Evolutionary conservation across 805 yeast genomes (phyloP), one percentile per base, ranked within the genome.

Genomic region (Cyberlindnera lachancei): DNA sequence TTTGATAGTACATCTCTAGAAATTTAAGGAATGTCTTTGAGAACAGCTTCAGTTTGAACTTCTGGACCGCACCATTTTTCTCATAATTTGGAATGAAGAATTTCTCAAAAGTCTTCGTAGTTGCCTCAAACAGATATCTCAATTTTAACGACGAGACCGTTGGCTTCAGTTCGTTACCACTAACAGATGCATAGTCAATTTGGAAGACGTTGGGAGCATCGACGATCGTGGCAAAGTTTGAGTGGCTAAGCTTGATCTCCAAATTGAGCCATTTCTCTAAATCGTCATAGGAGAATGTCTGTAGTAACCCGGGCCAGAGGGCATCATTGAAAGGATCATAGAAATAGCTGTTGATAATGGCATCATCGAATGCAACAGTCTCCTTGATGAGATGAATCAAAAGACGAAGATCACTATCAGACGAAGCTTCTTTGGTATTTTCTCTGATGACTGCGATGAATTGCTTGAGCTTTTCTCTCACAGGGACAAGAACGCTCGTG

Each of bases 231-330:
- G 56, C 53, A 32, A 65, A 70, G 40, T 75, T 64, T 25, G 58
- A 59, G 11, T 50, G 46, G 5, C 76, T 70, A 20, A 66, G 49
- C 18, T 61, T 58, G 6, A 58, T 48, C 44, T 75, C 80, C 41
- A 69, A 60, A 7, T 53, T 52, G 2, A 75, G 52, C 78, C 79
- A 68, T 13, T 54, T 52, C 23, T 63, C 64, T 30, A 65, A 58
- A n/a, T 53, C 53, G 1, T 30, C 19, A 24, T 41, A 46, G 11
- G 32, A 29, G 25, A 48, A 46, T 35, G 32, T 10, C 48, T 45
- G 15, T 49, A 52, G 29, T 46, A 45, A 5, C 31, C 58, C 38
- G 42, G 49, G 25, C 65, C 65, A 40, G 33, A 42, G 12, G 44
- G 61, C 46, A 32, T 48, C 42, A 21, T 46, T 35, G 10, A 30